A percentile compares a stretch with the other conserved stretches of the same genome.
Evolutionary conservation across 768 basidiomycete genomes (phyloP).

Genomic region (Agaricus sinodeliciosus): DNA sequence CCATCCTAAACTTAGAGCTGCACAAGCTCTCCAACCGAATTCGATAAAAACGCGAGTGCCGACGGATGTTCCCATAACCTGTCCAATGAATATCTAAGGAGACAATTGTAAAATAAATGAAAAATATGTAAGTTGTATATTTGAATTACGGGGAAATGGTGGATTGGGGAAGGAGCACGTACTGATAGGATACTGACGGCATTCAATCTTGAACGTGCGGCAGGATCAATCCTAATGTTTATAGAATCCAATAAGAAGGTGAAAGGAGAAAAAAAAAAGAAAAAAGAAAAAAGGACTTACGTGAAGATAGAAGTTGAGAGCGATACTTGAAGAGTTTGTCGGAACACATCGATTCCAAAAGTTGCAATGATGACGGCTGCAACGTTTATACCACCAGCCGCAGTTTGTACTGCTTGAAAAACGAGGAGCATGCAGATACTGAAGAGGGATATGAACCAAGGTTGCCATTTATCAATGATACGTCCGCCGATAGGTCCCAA

Average conservation of each 20-base stretch:
- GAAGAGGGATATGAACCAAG: conserved; percentile 71
- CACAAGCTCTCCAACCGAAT: conserved; percentile 65
- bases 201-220: conserved; percentile 66
- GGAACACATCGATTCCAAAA: conserved; percentile 66
- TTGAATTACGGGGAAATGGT: too few relatives aligned
- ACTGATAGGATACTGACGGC: conserved; percentile 70
- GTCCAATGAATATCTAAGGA: conserved; percentile 61
- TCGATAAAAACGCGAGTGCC: conserved; percentile 65
- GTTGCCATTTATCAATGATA: conserved; percentile 61
- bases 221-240: conserved; percentile 27
- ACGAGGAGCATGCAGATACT: conserved; percentile 39
- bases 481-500: conserved; percentile 65
- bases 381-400: conserved; percentile 63
- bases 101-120: too few relatives aligned
- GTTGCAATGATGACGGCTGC: conserved; percentile 64
- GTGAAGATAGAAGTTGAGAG: conserved; percentile 52
- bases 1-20: conserved; percentile 54
- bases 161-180: conserved; percentile 16
- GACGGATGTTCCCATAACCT: conserved; percentile 76
- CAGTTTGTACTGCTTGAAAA: conserved; percentile 60
- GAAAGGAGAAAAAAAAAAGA: too few relatives aligned
- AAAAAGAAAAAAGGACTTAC: conserved; percentile 26
- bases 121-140: too few relatives aligned
- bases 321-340: conserved; percentile 71
- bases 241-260: neutral